Percentiles rank a stretch among this genome's conserved stretches.
These are phyloP conservation scores for Mycena alexandri DNA, from an alignment of 768 basidiomycete genomes.

Conservation along the genomic window DNA sequence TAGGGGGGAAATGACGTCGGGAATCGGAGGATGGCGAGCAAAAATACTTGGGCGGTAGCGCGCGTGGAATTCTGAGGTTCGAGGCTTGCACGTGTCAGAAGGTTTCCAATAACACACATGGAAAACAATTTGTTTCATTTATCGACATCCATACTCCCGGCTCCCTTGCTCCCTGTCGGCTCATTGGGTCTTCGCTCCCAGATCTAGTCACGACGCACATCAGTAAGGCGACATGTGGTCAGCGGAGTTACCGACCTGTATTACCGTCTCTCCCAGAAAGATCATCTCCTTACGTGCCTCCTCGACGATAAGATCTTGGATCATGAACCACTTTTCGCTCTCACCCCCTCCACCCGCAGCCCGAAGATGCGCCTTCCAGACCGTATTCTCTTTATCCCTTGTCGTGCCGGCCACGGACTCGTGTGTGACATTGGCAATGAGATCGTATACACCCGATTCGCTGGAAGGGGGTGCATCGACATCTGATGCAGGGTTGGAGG, in stretches of 20 bases:
- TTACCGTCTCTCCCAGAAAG: slow-evolving; percentile 94
- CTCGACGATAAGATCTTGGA: slow-evolving; percentile 96
- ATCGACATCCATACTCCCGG: slow-evolving; percentile 49
- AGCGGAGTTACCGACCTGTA: slow-evolving; percentile 74
- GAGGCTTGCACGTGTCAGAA: slow-evolving; percentile 24
- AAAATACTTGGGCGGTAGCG: neutral
- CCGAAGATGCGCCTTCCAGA: slow-evolving; percentile 92
- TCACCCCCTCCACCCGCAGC: slow-evolving; percentile 83
- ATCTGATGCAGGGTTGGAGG: slow-evolving; percentile 61
- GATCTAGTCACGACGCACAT: slow-evolving; percentile 55
- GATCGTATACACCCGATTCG: slow-evolving; percentile 85
- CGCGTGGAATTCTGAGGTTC: slow-evolving; percentile 9
- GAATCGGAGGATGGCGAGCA: neutral
- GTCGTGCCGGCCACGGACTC: slow-evolving; percentile 97
- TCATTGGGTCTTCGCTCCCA: slow-evolving; percentile 68
- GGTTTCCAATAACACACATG: slow-evolving; percentile 17
- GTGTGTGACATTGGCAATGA: slow-evolving; percentile 95
- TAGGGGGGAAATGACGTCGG: slow-evolving; percentile 24
- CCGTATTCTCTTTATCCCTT: slow-evolving; percentile 89
- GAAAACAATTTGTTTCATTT: slow-evolving; percentile 36
- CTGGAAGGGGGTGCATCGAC: slow-evolving; percentile 76
- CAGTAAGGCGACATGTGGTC: slow-evolving; percentile 28
- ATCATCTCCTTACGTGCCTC: slow-evolving; percentile 99
- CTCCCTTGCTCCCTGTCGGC: slow-evolving; percentile 42
- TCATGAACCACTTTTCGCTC: slow-evolving; percentile 94